Base-by-base conservation (phyloP, 768 basidiomycete genomes). In the Trametes maxima region DNA sequence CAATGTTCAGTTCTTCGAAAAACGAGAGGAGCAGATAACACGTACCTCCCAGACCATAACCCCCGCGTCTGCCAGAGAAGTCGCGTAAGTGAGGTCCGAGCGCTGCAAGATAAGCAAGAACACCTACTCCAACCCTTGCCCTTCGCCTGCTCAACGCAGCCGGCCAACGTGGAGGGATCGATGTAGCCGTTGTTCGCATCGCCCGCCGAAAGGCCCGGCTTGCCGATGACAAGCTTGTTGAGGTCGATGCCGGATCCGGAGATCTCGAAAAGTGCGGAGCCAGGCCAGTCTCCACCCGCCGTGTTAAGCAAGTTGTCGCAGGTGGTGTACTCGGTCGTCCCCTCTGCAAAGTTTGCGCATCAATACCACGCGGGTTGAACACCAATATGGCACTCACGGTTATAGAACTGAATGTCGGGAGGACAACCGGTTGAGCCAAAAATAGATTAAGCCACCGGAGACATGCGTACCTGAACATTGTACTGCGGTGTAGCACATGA, bases 171-270 rank as follows among this genome's bases (percentile, higher is more conserved):
- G 1, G 76, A 69, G 2, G 86, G 78, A 35, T 74, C 76, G 63
- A 92, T 85, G 72, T 81, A 90, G 10, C 87, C 79, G 33, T 74
- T 81, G 43, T 44, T 71, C 1, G 83, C 80, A 14, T 80, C 79
- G 5, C 67, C 66, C 0, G 78, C 57, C 7, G 57, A 54, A 45
- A 61, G 70, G 1, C 83, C 85, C 1, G 89, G 89, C 73, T 92
- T 92, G 4, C 89, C 89, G 67, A 92, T 88, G 62, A 91, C 84
- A 51, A 91, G 77, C 73, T 92, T 91, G 70, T 80, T 71, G 46
- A 84, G 67, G 2, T 78, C 70, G 10, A 91, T 81, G 21, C 87
- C 87, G 59, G 74, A 81, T 1, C 79, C 78, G 49, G 82, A 80
- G 54, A 84, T 82, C 64, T 83, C 75, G 70, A 84, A 80, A 36